Percentiles rank a stretch among this genome's conserved stretches.
phyloP scores from a whole-genome alignment of 768 basidiomycete species.

The Lactarius pseudohatsudake region DNA sequence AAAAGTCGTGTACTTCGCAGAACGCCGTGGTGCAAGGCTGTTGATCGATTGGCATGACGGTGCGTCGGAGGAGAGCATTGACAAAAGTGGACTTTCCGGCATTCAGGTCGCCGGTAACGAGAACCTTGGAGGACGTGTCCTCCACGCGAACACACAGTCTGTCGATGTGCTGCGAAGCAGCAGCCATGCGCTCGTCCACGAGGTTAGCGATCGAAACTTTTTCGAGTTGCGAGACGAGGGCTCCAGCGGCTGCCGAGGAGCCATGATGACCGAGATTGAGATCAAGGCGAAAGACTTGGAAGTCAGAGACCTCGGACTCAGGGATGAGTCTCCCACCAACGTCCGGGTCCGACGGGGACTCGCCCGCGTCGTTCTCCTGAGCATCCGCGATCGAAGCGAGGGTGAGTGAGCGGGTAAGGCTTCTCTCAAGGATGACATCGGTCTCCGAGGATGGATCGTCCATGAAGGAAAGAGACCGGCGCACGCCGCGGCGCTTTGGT shows the following conservation, averaged over 20 bases:
- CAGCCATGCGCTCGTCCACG: constrained; percentile 77
- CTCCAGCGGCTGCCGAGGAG: constrained; percentile 57
- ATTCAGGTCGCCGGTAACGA: constrained; percentile 97
- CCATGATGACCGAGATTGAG: constrained; percentile 82
- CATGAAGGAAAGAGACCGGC: constrained; percentile 78
- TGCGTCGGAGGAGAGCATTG: constrained; percentile 86
- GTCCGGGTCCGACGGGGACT: constrained; percentile 30
- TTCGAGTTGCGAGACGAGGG: constrained; percentile 89
- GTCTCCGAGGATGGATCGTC: constrained; percentile 73
- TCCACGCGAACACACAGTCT: constrained; percentile 83
- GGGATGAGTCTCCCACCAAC: constrained; percentile 40
- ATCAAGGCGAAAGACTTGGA: constrained; percentile 89
- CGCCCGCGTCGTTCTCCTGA: constrained; percentile 39
- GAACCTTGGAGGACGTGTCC: constrained; percentile 92
- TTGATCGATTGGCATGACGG: constrained; percentile 96
- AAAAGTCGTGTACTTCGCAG: constrained; percentile 92
- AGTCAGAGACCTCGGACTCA: constrained; percentile 52
- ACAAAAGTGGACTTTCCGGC: constrained; percentile 99
- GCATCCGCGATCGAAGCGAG: constrained; percentile 51
- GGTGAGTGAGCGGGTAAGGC: constrained; percentile 59
- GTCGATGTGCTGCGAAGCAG: constrained; percentile 75
- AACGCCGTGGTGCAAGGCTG: constrained; percentile 98
- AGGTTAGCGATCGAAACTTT: constrained; percentile 91
- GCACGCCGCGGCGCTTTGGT: constrained; percentile 42
- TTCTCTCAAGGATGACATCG: constrained; percentile 59